Evolutionary conservation across 1,284 basidiomycete genomes (phyloP).

Genomic region (Ustanciosporium gigantosporum): DNA sequence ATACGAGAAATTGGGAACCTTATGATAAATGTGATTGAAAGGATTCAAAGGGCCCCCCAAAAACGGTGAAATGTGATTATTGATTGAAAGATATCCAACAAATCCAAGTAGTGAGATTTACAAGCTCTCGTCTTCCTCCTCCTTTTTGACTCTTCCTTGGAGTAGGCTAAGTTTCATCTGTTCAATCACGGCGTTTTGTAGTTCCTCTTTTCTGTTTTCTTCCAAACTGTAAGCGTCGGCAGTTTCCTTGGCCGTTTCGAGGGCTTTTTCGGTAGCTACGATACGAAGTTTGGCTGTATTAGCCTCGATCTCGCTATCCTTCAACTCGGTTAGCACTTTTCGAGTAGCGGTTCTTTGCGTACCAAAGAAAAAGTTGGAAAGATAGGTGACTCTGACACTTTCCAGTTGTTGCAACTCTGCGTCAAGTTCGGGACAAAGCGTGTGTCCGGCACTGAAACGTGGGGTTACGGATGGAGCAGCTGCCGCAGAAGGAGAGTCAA

Average conservation of each 20-base stretch:
- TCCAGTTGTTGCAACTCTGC: constrained; percentile 18
- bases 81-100: too few relatives aligned
- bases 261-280: constrained; percentile 4
- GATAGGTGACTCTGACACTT: constrained; percentile 3
- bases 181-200: too few relatives aligned
- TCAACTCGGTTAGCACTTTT: not conserved
- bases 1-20: too few relatives aligned
- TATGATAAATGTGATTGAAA: too few relatives aligned
- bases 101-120: too few relatives aligned
- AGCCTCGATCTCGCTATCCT: constrained; percentile 12
- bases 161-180: too few relatives aligned
- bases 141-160: too few relatives aligned
- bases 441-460: constrained; percentile 3
- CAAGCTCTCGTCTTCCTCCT: too few relatives aligned
- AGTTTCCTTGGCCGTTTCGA: constrained; percentile 21
- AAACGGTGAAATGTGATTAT: too few relatives aligned
- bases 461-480: too few relatives aligned
- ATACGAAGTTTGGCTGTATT: not conserved
- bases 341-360: not conserved
- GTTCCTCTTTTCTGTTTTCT: constrained; percentile 32
- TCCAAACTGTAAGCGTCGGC: constrained; percentile 32
- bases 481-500: too few relatives aligned
- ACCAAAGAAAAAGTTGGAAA: constrained; percentile 9
- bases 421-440: constrained; percentile 22
- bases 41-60: too few relatives aligned